Percentiles rank a stretch among this genome's conserved stretches.
Evolutionary conservation across 2,329 filamentous ascomycete genomes (phyloP).

Genomic region (Monosporascus cannonballus): DNA sequence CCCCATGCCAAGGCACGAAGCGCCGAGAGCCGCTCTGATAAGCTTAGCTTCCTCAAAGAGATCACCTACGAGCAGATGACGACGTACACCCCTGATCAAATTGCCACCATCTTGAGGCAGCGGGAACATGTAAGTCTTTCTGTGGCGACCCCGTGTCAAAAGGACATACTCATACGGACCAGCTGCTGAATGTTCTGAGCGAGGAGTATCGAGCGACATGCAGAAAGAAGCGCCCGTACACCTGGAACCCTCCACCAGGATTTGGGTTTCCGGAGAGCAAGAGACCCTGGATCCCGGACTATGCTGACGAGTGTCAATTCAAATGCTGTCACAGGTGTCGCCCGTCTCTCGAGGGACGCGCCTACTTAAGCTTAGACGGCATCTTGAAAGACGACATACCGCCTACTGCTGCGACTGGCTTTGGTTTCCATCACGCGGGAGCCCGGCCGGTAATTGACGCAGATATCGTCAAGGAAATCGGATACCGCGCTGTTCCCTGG

Average conservation of each 20-base stretch:
- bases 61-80: constrained; percentile 34
- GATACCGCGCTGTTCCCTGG: constrained; percentile 29
- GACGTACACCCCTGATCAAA: constrained; percentile 41
- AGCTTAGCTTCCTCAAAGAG: constrained; percentile 40
- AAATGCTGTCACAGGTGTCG: constrained; percentile 46
- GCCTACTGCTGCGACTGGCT: constrained; percentile 43
- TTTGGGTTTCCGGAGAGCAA: constrained; percentile 9
- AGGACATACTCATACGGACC: constrained; percentile 3
- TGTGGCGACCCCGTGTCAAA: background rate
- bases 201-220: constrained; percentile 6
- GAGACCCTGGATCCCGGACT: constrained; percentile 32
- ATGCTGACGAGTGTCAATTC: constrained; percentile 40
- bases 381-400: constrained; percentile 44
- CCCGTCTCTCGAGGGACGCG: constrained; percentile 34
- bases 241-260: constrained; percentile 12
- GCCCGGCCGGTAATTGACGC: constrained; percentile 38
- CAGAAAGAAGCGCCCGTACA: background rate
- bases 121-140: constrained; percentile 37
- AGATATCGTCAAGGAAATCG: constrained; percentile 33
- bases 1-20: constrained; percentile 32
- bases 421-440: constrained; percentile 41
- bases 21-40: constrained; percentile 34
- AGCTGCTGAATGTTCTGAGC: constrained; percentile 29
- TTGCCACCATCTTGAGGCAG: constrained; percentile 43
- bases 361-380: constrained; percentile 44